Base-by-base conservation (phyloP, 257 asterid genomes). In the Plectranthus barbatus region DNA sequence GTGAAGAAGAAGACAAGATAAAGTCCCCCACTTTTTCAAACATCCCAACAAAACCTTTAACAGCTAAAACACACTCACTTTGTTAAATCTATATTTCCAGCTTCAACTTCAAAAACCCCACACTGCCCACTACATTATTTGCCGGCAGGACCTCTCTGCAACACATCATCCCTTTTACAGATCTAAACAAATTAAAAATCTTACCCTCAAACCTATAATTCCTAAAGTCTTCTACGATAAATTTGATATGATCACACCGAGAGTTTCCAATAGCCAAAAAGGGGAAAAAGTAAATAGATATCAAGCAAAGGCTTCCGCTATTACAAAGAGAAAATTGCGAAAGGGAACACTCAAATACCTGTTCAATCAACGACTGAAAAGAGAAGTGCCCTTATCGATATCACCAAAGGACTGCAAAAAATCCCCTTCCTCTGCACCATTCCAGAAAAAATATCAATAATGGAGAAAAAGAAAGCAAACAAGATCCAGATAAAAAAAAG, bases 1-100 rank as follows among this genome's bases (percentile, higher is more conserved):
- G 64, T 46, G 71, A 78, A 78, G 84, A 77, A 81, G 83, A 73
- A 71, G 91, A 90, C 94, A 83, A 81, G 81, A 76, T 58, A 73
- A 56, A 61, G 78, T 67, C 79, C 48, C 64, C 77, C 64, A 72
- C 74, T 76, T 77, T 67, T 74, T 66, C 71, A 72, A 76, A 79
- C 66, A 83, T 75, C 68, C 66, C 65, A 58, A 72, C 60, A 74
- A n/a, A 72, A 45, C 58, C 74, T 74, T 77, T 53, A 60, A 67
- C 76, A 60, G 74, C 66, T 69, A 68, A 74, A 58, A 36, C 46
- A 71, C 59, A 69, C 69, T 37, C 52, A 45, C 33, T 23, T 49
- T 60, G 7, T 68, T 21, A 24, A 60, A 46, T 40, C 45, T 34
- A 70, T 64, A 55, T 53, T 52, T 74, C 63, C 69, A 41, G 31